Evolutionary conservation across 148 eudicot genomes (phyloP), one percentile per base, ranked within the genome.

Genomic region (Hydrangea macrophylla): DNA sequence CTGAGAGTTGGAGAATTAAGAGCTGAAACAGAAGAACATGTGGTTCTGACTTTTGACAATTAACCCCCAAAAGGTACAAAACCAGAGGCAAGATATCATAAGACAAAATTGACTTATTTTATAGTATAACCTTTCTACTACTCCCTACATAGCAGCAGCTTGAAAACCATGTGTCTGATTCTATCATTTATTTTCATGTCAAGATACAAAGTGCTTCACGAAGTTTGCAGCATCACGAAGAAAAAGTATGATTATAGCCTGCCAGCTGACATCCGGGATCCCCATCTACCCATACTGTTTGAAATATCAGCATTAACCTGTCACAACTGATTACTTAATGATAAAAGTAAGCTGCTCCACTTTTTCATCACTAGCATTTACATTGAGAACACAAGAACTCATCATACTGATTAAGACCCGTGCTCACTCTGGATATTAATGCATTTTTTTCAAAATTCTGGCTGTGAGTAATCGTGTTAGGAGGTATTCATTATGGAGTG

Each of bases 311-410:
- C 51, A 62, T 3, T 24, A 27, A 39, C 53, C 37, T 62, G 32
- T 6, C 27, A 62, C 37, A 11, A 64, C 8, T 22, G 44, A 44
- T 7, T 7, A 8, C 55, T 27, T 26, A 42, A 17, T 9, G 37
- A 12, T 44, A 42, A 45, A 33, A 64, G 54, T 45, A 44, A 32
- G 45, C 55, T 44, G 67, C 55, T 44, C 28, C 67, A 37, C 42
- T 23, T 37, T 61, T 37, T 37, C 12, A 15, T 45, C 67, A 42
- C 66, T 9, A 42, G 54, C 33, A 44, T 42, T 62, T 62, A 33
- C 54, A 61, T 61, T n/a, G n/a, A n/a, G n/a, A n/a, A n/a, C n/a
- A n/a, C n/a, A n/a, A n/a, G n/a, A n/a, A n/a, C n/a, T 62, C 65
- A 62, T 0, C 39, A 9, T 13, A 9, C 10, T 7, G 37, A 22